Evolutionary conservation across 768 basidiomycete species (phyloP), one percentile per base, ranked within the genome.

Genomic region (Mrakia frigida): DNA sequence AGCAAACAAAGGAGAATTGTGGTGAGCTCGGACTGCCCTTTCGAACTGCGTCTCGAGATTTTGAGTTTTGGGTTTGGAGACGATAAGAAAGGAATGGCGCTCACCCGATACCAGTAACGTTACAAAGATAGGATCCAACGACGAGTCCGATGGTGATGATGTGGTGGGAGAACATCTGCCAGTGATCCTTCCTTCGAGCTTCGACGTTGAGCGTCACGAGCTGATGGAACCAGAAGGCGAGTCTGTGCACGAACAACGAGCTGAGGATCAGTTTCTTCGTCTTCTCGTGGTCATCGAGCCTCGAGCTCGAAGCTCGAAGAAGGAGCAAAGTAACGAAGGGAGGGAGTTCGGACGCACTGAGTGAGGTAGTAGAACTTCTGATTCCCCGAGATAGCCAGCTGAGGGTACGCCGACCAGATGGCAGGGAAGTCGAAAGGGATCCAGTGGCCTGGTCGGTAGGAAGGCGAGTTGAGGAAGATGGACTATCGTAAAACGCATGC

Each of bases 131-230:
- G 83, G 92, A 94, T 60, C 86, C 81, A 50, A 86, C 84, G 84
- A 98, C 89, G 78, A 99, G 88, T 68, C 86, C 81, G 77, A 94
- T 87, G 18, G 94, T 96, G 79, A 98, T 91, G 80, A 96, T 82
- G 82, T 99, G 97, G 85, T 99, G 97, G 37, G 90, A 85, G 88
- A 98, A 91, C 96, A 98, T 98, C 84, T 98, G 96, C 80, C 86
- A 85, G 83, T 98, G 93, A 83, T 99, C 97, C 82, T 93, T 94
- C 76, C 97, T 87, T 74, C 89, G 88, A 52, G 90, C 93, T 83
- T 99, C 97, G 39, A 94, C 90, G 83, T 98, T 93, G 83, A 99
- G 87, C 76, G 96, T 90, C 78, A 98, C 86, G 16, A 97, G 86
- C 83, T 95, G 94, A 82, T 98, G 94, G 72, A 91, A 84, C 85